Evolutionary conservation across 768 basidiomycete species (phyloP).

Genomic region (Podaxis sp.): DNA sequence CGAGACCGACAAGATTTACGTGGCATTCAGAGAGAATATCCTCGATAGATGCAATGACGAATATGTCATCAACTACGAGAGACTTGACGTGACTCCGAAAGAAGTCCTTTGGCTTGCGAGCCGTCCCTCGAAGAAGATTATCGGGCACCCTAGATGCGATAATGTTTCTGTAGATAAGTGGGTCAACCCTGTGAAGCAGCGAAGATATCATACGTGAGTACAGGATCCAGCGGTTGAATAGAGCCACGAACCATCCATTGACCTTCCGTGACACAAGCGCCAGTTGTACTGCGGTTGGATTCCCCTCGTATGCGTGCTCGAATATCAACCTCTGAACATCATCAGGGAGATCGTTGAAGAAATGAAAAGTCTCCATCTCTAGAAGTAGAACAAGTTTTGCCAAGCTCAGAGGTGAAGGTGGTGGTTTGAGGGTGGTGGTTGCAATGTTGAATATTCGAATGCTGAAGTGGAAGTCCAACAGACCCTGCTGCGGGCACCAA

Average conservation of each 20-base stretch:
- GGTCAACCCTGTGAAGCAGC: not conserved
- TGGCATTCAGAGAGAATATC: slow-evolving; percentile 1
- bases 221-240: not conserved
- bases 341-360: slow-evolving; percentile 2
- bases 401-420: not conserved
- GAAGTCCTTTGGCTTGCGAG: not conserved
- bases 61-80: not conserved
- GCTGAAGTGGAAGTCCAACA: too few species aligned
- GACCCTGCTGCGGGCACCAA: too few species aligned
- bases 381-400: not conserved
- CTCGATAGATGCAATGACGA: not conserved
- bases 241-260: not conserved
- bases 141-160: not conserved
- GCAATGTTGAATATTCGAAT: not conserved
- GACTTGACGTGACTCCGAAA: slow-evolving; percentile 5
- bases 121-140: not conserved
- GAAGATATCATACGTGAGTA: not conserved
- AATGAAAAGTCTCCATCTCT: not conserved
- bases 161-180: slow-evolving; percentile 6
- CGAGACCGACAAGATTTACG: not conserved
- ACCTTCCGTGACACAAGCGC: slow-evolving; percentile 8
- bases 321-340: slow-evolving; percentile 7
- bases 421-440: not conserved
- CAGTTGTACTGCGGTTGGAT: not conserved
- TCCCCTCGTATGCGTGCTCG: not conserved